phyloP scores from a whole-genome alignment of 352 stramenopile genomes.

The Phytophthora podocarpi region DNA sequence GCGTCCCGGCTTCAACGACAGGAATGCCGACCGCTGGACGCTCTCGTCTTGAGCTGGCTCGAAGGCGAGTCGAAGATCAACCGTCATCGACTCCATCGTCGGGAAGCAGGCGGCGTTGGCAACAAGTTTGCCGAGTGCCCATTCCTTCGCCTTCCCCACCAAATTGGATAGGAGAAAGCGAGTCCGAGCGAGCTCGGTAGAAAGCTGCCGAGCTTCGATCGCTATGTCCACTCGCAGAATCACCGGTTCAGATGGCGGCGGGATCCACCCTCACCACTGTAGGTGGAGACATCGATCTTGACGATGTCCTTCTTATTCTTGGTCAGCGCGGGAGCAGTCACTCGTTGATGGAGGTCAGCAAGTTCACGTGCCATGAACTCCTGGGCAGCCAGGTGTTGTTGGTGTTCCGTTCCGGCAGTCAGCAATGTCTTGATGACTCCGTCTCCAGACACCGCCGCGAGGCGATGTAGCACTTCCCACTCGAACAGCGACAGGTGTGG shows the following conservation, averaged over 20 bases:
- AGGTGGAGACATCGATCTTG: slow-evolving; percentile 29
- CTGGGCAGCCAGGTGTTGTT: slow-evolving; percentile 4
- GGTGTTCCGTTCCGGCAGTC: not conserved
- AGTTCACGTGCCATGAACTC: slow-evolving; percentile 23
- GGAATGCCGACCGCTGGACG: not conserved
- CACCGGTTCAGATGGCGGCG: too few relatives aligned
- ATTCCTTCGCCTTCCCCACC: not conserved
- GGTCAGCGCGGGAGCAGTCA: not conserved
- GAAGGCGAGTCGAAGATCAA: slow-evolving; percentile 14
- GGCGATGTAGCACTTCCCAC: slow-evolving; percentile 10
- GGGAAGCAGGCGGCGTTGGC: slow-evolving; percentile 18
- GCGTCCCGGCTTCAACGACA: slow-evolving; percentile 17
- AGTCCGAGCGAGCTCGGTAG: not conserved
- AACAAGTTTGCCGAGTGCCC: slow-evolving; percentile 12
- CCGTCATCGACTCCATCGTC: not conserved
- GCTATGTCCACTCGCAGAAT: too few relatives aligned
- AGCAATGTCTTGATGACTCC: slow-evolving; percentile 6
- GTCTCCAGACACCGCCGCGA: not conserved
- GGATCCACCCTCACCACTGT: slow-evolving; percentile 24
- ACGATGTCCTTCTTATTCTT: slow-evolving; percentile 22
- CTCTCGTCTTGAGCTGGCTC: slow-evolving; percentile 18
- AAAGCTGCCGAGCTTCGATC: slow-evolving; percentile 19
- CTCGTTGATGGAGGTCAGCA: slow-evolving; percentile 3
- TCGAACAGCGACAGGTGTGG: slow-evolving; percentile 5
- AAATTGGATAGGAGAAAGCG: slow-evolving; percentile 15